These are phyloP conservation scores for Nemania sp. DNA, from an alignment of 2,329 filamentous ascomycete genomes.

Conservation along the genomic window DNA sequence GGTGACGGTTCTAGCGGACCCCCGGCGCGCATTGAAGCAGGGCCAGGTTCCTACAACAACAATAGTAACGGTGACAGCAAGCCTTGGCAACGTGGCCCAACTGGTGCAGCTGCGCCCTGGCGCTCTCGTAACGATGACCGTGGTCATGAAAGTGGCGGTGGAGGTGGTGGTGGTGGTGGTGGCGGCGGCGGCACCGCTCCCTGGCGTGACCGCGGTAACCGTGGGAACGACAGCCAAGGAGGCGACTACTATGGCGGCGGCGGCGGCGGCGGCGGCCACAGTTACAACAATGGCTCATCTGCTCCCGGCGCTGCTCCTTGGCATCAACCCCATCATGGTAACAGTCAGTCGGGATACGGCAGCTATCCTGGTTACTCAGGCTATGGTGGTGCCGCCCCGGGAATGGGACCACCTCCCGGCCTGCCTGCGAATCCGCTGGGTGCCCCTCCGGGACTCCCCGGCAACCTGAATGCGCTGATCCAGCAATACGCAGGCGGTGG, in stretches of 20 bases:
- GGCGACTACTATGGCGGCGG: conserved; percentile 52
- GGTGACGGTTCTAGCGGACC: conserved; percentile 71
- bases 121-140: conserved; percentile 60
- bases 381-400: conserved; percentile 57
- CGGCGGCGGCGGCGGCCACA: conserved; percentile 54
- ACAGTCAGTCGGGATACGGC: conserved; percentile 61
- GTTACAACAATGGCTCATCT: conserved; percentile 39
- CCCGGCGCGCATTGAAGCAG: conserved; percentile 84
- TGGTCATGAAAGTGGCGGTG: conserved; percentile 50
- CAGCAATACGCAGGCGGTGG: conserved; percentile 64
- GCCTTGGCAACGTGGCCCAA: conserved; percentile 88
- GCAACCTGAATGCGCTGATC: conserved; percentile 67
- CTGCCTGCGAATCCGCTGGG: conserved; percentile 54
- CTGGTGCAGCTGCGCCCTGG: conserved; percentile 85
- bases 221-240: conserved; percentile 30
- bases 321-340: conserved; percentile 55
- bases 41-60: conserved; percentile 67
- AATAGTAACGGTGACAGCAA: conserved; percentile 62
- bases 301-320: conserved; percentile 57
- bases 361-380: conserved; percentile 53
- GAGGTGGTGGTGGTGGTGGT: conserved; percentile 40
- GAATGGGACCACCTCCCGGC: conserved; percentile 52
- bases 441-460: conserved; percentile 58
- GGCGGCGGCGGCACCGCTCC: conserved; percentile 57
- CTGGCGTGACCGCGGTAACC: conserved; percentile 64